phyloP scores from a whole-genome alignment of 2,329 filamentous ascomycete genomes.

The Clarireedia hainanense region DNA sequence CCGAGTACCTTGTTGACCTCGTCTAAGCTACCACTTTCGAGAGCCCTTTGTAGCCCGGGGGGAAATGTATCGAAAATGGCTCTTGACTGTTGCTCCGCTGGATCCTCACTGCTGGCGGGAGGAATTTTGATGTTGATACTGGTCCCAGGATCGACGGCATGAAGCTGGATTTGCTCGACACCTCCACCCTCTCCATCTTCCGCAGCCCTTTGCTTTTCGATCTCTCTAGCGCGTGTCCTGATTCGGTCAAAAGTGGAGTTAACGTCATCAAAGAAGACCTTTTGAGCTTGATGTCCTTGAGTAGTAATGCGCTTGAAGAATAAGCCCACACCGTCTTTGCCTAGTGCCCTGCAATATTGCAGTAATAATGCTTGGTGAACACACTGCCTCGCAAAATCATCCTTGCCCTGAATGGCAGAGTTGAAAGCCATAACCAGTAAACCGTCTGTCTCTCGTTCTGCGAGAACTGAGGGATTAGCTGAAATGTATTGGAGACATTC shows the following conservation, averaged over 20 bases:
- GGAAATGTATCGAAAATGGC: constrained; percentile 78
- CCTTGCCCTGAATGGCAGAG: constrained; percentile 66
- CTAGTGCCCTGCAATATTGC: constrained; percentile 89
- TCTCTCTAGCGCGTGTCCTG: constrained; percentile 53
- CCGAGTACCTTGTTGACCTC: constrained; percentile 82
- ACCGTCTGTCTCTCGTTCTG: constrained; percentile 83
- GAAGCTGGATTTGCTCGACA: constrained; percentile 94
- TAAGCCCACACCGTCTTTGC: constrained; percentile 76
- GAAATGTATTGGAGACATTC: constrained; percentile 68
- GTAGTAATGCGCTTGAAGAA: constrained; percentile 97
- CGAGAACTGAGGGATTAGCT: constrained; percentile 68
- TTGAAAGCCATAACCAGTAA: constrained; percentile 90
- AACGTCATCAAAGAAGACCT: constrained; percentile 89
- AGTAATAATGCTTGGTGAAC: constrained; percentile 89
- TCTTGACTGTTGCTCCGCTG: constrained; percentile 54
- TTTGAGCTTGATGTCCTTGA: constrained; percentile 79
- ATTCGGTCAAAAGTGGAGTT: constrained; percentile 81
- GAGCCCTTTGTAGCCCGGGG: constrained; percentile 69
- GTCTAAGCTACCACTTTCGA: constrained; percentile 85
- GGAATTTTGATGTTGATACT: constrained; percentile 85
- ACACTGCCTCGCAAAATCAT: constrained; percentile 73
- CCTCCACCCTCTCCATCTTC: constrained; percentile 52
- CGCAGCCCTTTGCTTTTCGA: constrained; percentile 39
- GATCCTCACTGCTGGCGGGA: constrained; percentile 56
- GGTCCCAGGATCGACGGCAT: constrained; percentile 89